These are phyloP conservation scores for Pinus tabuliformis DNA, from an alignment of 75 land plant genomes.

Conservation along the genomic window DNA sequence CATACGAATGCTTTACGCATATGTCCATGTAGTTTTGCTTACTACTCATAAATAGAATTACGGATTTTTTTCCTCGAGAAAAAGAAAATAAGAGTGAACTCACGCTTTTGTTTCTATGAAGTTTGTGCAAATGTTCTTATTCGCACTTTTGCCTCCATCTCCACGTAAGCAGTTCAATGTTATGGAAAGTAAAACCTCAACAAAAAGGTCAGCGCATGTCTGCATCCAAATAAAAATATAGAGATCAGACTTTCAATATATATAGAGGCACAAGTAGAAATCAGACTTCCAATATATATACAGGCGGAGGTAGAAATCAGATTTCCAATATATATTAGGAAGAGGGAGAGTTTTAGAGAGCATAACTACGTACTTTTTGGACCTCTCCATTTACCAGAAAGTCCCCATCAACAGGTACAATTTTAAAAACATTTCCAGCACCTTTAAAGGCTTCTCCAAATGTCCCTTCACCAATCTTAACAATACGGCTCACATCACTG, in stretches of 20 bases:
- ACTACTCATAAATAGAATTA: no score
- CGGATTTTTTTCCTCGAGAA: no score
- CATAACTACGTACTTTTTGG: constrained; percentile 68
- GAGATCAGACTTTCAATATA: not conserved
- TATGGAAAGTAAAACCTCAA: constrained; percentile 68
- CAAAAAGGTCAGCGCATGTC: constrained; percentile 82
- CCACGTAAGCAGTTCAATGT: constrained; percentile 73
- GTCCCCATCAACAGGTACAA: constrained; percentile 94
- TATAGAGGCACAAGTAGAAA: not conserved
- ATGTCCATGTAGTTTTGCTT: no score
- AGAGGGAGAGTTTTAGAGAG: not conserved
- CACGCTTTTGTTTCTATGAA: constrained; percentile 91
- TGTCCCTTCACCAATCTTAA: constrained; percentile 96
- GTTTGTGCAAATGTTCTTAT: constrained; percentile 40
- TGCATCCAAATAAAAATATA: constrained; percentile 27
- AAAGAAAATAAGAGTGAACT: constrained; percentile 12
- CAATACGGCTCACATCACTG: constrained; percentile 49
- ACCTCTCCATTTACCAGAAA: constrained; percentile 89
- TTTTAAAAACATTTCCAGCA: constrained; percentile 75
- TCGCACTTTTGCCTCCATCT: constrained; percentile 11
- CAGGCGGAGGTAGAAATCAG: not conserved
- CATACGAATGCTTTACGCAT: no score
- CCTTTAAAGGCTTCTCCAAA: constrained; percentile 96
- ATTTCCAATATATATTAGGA: not conserved
- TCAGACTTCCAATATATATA: not conserved